Percentiles rank a stretch among this genome's conserved stretches.
phyloP scores from a whole-genome alignment of 192 early-diverging fungal genomes.

The Geranomyces michiganensis region DNA sequence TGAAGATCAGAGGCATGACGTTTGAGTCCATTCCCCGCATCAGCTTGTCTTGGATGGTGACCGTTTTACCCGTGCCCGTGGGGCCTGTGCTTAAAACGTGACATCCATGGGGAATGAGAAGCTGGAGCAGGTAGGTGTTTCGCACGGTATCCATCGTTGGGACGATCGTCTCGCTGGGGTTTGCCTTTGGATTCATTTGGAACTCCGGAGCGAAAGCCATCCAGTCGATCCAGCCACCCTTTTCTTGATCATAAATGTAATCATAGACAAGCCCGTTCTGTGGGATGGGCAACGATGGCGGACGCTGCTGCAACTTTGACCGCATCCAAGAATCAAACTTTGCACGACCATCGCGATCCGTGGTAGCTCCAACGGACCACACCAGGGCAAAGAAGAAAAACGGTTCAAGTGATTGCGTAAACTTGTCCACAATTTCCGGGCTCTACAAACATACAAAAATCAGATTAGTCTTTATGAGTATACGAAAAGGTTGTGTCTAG shows the following conservation, averaged over 20 bases:
- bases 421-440: conserved; percentile 22
- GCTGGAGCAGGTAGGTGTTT: conserved; percentile 59
- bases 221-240: conserved; percentile 56
- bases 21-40: conserved; percentile 55
- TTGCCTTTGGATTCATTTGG: conserved; percentile 43
- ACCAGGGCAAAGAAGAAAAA: conserved; percentile 60
- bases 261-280: conserved; percentile 56
- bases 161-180: conserved; percentile 53
- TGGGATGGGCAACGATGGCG: conserved; percentile 39
- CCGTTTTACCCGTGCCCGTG: conserved; percentile 64
- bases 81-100: conserved; percentile 61
- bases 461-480: background rate
- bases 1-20: conserved; percentile 57
- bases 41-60: conserved; percentile 64
- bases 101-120: conserved; percentile 55
- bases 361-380: conserved; percentile 65
- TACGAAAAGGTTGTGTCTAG: background rate
- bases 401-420: conserved; percentile 50
- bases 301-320: conserved; percentile 19
- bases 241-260: conserved; percentile 51
- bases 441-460: background rate
- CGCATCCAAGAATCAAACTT: conserved; percentile 63
- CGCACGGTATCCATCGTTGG: conserved; percentile 65
- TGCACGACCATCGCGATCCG: conserved; percentile 53
- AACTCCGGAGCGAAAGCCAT: conserved; percentile 53